A percentile compares a stretch with the other conserved stretches of the same genome.
phyloP scores from a whole-genome alignment of 192 early-diverging fungal genomes.

The Podila verticillata region DNA sequence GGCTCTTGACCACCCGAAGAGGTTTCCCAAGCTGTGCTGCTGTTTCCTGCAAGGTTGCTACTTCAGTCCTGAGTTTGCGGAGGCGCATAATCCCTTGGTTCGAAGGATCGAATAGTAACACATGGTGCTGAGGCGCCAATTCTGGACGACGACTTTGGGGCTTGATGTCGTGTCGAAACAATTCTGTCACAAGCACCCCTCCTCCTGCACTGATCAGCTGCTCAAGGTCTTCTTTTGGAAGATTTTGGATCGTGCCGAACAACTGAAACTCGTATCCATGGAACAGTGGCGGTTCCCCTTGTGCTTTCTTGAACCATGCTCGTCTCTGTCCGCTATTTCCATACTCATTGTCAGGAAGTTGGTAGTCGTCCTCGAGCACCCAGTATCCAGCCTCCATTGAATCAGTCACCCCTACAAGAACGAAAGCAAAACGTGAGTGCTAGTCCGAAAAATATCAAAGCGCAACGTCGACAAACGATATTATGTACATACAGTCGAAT shows the following conservation, averaged over 20 bases:
- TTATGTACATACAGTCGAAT: slow-evolving; percentile 25
- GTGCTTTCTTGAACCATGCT: slow-evolving; percentile 8
- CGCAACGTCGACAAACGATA: neutral
- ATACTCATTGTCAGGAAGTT: slow-evolving; percentile 35
- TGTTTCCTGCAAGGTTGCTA: neutral
- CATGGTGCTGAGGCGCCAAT: slow-evolving; percentile 8
- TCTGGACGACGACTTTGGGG: neutral
- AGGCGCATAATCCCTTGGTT: slow-evolving; percentile 23
- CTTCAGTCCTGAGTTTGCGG: slow-evolving; percentile 18
- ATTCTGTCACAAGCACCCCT: slow-evolving; percentile 17
- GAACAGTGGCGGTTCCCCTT: slow-evolving; percentile 31
- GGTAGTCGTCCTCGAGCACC: slow-evolving; percentile 23
- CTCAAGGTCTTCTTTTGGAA: slow-evolving; percentile 26
- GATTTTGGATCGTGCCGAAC: slow-evolving; percentile 12
- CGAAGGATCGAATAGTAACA: slow-evolving; percentile 18
- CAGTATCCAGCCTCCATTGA: slow-evolving; percentile 38
- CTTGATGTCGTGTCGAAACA: slow-evolving; percentile 9
- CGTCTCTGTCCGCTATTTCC: slow-evolving; percentile 15
- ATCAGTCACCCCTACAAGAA: slow-evolving; percentile 15
- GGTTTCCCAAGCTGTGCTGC: slow-evolving; percentile 15
- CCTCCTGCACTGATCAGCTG: slow-evolving; percentile 33
- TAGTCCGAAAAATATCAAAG: neutral
- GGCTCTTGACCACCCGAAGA: slow-evolving; percentile 8
- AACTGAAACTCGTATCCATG: slow-evolving; percentile 29
- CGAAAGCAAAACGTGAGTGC: neutral